A percentile compares a stretch with the other conserved stretches of the same genome.
Evolutionary conservation across 257 asterid species (phyloP).

Genomic region (Forsythia viridissima): DNA sequence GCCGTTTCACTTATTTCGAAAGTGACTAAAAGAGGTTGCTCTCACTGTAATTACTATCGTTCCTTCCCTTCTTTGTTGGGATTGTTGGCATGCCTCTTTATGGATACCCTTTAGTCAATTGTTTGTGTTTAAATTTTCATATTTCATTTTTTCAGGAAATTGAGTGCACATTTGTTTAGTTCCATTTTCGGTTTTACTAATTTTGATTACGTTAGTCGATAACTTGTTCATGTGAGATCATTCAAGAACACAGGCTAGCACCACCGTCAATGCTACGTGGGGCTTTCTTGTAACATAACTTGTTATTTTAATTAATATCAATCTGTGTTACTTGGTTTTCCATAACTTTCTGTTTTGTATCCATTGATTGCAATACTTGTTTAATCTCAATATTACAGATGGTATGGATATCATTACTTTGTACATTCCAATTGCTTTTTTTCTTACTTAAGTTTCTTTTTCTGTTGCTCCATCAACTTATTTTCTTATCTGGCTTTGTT

Average conservation of each 20-base stretch:
- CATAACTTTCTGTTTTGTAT: neutral
- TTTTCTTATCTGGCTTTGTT: constrained; percentile 12
- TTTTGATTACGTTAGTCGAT: neutral
- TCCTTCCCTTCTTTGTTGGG: constrained; percentile 61
- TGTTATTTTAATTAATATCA: neutral
- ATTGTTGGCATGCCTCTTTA: constrained; percentile 23
- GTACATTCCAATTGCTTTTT: neutral
- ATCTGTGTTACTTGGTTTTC: neutral
- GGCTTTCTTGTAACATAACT: neutral
- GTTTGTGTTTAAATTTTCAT: constrained; percentile 52
- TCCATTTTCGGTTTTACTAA: neutral
- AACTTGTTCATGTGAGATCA: neutral
- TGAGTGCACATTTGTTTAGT: constrained; percentile 18
- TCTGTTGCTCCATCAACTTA: neutral
- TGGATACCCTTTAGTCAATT: constrained; percentile 40
- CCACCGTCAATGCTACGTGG: neutral
- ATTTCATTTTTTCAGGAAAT: constrained; percentile 22
- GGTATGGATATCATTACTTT: neutral
- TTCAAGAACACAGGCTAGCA: neutral
- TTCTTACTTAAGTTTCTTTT: neutral
- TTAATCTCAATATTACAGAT: neutral
- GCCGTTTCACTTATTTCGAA: constrained; percentile 49
- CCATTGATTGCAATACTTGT: neutral
- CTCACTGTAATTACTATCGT: constrained; percentile 41
- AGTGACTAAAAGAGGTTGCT: constrained; percentile 31